phyloP scores from a whole-genome alignment of 2,329 filamentous ascomycete genomes.

The Leptoxyphium fumago region DNA sequence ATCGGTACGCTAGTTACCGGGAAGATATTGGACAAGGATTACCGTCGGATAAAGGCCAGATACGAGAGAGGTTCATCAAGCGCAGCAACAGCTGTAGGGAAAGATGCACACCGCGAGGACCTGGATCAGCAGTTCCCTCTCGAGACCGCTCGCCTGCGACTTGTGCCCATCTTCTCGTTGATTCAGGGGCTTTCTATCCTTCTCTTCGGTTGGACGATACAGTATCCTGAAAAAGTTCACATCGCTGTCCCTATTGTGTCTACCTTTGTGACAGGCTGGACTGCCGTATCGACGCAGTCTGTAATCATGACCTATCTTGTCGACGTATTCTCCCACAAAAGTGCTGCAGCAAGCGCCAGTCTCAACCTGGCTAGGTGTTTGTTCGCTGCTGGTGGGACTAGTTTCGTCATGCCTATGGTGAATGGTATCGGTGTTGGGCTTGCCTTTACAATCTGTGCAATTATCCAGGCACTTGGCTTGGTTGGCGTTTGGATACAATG shows the following conservation, averaged over 20 bases:
- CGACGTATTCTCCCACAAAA: conserved; percentile 36
- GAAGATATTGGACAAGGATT: not conserved
- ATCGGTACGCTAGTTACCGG: not conserved
- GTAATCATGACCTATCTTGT: conserved; percentile 39
- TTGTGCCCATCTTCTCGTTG: conserved; percentile 31
- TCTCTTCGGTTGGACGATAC: conserved; percentile 39
- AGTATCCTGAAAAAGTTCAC: conserved; percentile 24
- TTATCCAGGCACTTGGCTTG: conserved; percentile 2
- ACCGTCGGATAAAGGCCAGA: not conserved
- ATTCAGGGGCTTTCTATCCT: conserved; percentile 34
- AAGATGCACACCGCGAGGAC: not conserved
- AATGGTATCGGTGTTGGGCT: conserved; percentile 31
- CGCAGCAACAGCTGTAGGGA: not conserved
- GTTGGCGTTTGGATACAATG: conserved; percentile 1
- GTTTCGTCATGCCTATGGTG: conserved; percentile 36
- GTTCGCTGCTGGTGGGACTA: conserved; percentile 37
- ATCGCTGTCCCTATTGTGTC: conserved; percentile 37
- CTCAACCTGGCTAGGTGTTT: conserved; percentile 40
- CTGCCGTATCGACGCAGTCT: conserved; percentile 34
- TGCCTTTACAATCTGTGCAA: conserved; percentile 31
- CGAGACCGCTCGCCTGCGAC: conserved; percentile 37
- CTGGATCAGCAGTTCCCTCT: conserved; percentile 26
- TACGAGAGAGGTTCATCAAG: not conserved
- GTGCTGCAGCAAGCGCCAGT: conserved; percentile 38
- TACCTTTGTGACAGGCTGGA: conserved; percentile 39